phyloP scores from a whole-genome alignment of 371 early-diverging fungal genomes.

The Mucor lusitanicus region DNA sequence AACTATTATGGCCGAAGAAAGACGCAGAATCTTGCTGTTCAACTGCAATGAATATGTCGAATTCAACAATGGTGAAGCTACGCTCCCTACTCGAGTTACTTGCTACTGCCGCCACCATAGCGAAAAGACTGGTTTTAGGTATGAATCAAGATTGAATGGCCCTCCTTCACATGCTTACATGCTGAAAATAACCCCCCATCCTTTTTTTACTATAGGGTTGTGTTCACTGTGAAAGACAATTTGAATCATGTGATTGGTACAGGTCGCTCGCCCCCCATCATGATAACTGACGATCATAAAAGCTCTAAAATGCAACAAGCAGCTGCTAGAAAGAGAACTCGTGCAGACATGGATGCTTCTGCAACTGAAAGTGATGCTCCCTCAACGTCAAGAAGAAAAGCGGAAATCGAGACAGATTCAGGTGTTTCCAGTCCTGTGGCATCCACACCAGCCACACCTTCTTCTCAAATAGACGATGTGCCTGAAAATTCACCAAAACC shows the following conservation, averaged over 20 bases:
- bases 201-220: constrained; percentile 38
- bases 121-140: constrained; percentile 88
- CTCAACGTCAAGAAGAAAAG: constrained; percentile 12
- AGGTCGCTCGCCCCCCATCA: constrained; percentile 79
- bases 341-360: constrained; percentile 40
- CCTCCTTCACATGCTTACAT: not conserved
- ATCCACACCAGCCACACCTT: constrained; percentile 52
- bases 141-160: not conserved
- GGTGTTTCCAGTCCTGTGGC: constrained; percentile 48
- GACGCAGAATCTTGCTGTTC: constrained; percentile 63
- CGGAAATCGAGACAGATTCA: constrained; percentile 39
- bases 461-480: constrained; percentile 38
- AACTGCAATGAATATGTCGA: constrained; percentile 74
- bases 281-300: constrained; percentile 92
- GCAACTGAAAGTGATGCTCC: constrained; percentile 33
- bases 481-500: constrained; percentile 16
- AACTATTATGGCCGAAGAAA: constrained; percentile 50
- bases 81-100: constrained; percentile 77
- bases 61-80: constrained; percentile 71
- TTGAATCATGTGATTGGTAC: constrained; percentile 64
- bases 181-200: not conserved
- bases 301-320: constrained; percentile 54
- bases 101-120: constrained; percentile 87
- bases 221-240: constrained; percentile 65
- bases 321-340: constrained; percentile 33